Evolutionary conservation across 768 basidiomycete species (phyloP).

Genomic region (Chalciporus piperatus): DNA sequence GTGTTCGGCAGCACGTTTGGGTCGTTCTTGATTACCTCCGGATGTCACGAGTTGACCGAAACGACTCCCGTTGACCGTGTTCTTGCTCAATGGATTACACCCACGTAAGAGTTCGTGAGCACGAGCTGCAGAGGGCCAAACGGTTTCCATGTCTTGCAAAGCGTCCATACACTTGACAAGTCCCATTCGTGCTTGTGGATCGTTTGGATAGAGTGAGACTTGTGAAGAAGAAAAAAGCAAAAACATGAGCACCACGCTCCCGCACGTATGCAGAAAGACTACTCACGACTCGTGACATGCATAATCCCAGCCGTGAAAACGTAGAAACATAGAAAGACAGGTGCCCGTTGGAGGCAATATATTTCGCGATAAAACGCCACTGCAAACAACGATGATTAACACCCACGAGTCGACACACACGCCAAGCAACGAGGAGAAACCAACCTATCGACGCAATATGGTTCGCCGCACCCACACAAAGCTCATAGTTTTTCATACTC

Average conservation of each 20-base stretch:
- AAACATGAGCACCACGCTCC: background rate
- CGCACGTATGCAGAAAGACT: background rate
- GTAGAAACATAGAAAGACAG: constrained; percentile 76
- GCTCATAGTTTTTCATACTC: constrained; percentile 65
- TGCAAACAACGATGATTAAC: constrained; percentile 20
- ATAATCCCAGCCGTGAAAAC: constrained; percentile 78
- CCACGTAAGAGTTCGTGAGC: constrained; percentile 71
- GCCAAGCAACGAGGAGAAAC: constrained; percentile 5
- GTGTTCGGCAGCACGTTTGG: constrained; percentile 62
- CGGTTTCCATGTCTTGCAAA: constrained; percentile 59
- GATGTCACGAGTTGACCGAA: constrained; percentile 12
- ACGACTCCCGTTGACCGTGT: background rate
- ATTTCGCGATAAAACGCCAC: constrained; percentile 60
- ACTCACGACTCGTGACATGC: constrained; percentile 72
- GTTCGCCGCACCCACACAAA: constrained; percentile 76
- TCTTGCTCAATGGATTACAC: constrained; percentile 39
- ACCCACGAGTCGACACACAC: background rate
- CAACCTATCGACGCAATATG: constrained; percentile 69
- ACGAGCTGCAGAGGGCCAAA: constrained; percentile 77
- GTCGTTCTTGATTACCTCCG: constrained; percentile 33
- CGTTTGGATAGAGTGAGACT: constrained; percentile 61
- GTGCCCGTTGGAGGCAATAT: constrained; percentile 56
- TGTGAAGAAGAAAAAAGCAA: constrained; percentile 16
- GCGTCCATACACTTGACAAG: constrained; percentile 66
- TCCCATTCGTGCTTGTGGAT: constrained; percentile 67